Evolutionary conservation across 2,329 filamentous ascomycete genomes (phyloP), one percentile per base, ranked within the genome.

Genomic region (Coniochaeta sp.): DNA sequence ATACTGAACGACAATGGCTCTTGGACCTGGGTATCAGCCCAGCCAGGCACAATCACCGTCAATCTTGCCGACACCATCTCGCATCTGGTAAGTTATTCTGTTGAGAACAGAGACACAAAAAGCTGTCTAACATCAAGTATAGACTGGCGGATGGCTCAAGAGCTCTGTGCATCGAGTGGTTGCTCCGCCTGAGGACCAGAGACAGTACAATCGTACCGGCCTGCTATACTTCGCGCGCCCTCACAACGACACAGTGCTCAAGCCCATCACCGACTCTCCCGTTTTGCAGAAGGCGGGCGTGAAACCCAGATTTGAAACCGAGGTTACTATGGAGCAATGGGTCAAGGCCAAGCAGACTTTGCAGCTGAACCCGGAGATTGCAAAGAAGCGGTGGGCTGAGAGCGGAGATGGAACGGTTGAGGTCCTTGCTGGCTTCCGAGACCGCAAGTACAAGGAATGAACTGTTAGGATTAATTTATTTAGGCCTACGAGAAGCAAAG

Each of bases 1-100:
- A 57, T 63, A 12, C 58, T 58, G 6, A n/a, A 24, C 14, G 34
- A 56, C 8, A 60, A 62, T 6, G 62, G 62, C 32, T n/a, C 55
- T 1, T 63, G 62, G 58, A 59, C 4, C 4, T 59, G 50, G 44
- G 58, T 59, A 2, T 38, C 26, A 6, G 16, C 57, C n/a, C 32
- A 59, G 44, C 47, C 47, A 4, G 58, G 32, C 2, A 59, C 44
- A 8, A 59, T 59, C 34, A 59, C 58, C n/a, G 32, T 59, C 19
- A 59, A 59, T 14, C 30, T 42, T 2, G 30, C 32, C 32, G 58
- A 59, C 19, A 36, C 57, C n/a, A 36, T 58, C 28, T 36, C 57
- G 17, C 26, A 36, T 36, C 26, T 58, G 22, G 34, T 32, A n/a
- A n/a, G n/a, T n/a, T n/a, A n/a, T n/a, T n/a, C n/a, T n/a, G n/a